These are phyloP conservation scores for Diplodia sapinea DNA, from an alignment of 2,329 filamentous ascomycete genomes.

Conservation along the genomic window DNA sequence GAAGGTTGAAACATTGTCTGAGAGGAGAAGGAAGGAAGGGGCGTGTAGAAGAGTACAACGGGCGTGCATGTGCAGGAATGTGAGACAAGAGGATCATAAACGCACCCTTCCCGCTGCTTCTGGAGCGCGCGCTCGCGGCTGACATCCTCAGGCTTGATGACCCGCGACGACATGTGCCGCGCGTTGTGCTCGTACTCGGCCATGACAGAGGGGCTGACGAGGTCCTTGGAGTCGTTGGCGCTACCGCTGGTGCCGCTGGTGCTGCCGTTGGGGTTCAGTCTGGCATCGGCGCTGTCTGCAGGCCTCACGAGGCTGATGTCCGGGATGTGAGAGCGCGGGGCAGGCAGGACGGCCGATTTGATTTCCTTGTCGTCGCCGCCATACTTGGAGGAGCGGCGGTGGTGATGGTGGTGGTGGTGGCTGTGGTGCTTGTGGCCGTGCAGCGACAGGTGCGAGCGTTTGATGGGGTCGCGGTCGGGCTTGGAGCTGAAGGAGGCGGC, in stretches of 20 bases:
- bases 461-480: conserved; percentile 31
- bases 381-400: conserved; percentile 42
- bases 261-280: background rate
- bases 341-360: conserved; percentile 53
- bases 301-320: conserved; percentile 45
- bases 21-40: background rate
- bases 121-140: conserved; percentile 44
- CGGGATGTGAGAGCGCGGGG: conserved; percentile 53
- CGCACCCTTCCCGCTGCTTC: conserved; percentile 48
- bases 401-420: conserved; percentile 37
- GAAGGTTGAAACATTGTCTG: conserved; percentile 13
- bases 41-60: background rate
- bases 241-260: conserved; percentile 40
- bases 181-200: conserved; percentile 10
- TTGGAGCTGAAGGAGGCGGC: conserved; percentile 28
- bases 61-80: background rate
- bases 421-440: conserved; percentile 38
- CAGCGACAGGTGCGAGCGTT: conserved; percentile 41
- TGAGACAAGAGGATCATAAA: conserved; percentile 27
- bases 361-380: conserved; percentile 41
- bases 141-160: conserved; percentile 49
- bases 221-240: background rate
- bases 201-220: conserved; percentile 16
- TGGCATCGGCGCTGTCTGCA: conserved; percentile 32
- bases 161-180: conserved; percentile 34